phyloP scores from a whole-genome alignment of 768 basidiomycete genomes.

The Panaeolus papilionaceus region DNA sequence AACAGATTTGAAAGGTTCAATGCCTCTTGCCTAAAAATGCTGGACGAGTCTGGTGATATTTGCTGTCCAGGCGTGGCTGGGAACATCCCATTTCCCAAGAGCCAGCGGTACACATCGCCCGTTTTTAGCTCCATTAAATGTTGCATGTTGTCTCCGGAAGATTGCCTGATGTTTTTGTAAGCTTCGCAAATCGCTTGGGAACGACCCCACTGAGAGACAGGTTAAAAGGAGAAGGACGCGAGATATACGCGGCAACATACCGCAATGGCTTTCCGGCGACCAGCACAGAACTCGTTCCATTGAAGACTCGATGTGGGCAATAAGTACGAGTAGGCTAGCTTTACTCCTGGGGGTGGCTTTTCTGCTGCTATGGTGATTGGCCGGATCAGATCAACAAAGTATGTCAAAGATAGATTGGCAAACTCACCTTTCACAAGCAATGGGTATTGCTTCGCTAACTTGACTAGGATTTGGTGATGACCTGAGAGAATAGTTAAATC shows the following conservation, averaged over 20 bases:
- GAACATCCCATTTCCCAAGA: constrained; percentile 47
- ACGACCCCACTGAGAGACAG: constrained; percentile 49
- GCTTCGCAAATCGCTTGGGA: constrained; percentile 50
- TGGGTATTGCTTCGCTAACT: constrained; percentile 45
- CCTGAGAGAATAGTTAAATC: constrained; percentile 17
- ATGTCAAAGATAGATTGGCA: background rate
- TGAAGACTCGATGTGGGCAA: constrained; percentile 39
- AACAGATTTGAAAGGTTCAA: background rate
- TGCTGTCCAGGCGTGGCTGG: constrained; percentile 16
- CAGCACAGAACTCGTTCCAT: constrained; percentile 37
- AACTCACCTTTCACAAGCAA: constrained; percentile 47
- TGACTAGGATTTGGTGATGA: constrained; percentile 38
- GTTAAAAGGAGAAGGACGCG: constrained; percentile 1
- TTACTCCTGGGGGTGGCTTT: background rate
- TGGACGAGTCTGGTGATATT: background rate
- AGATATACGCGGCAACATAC: constrained; percentile 33
- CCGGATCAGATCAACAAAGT: background rate
- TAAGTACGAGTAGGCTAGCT: constrained; percentile 35
- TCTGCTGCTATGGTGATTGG: background rate
- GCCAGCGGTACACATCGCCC: constrained; percentile 54
- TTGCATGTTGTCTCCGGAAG: constrained; percentile 15
- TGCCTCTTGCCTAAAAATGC: constrained; percentile 12
- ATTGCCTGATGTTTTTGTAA: constrained; percentile 35
- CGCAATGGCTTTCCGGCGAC: constrained; percentile 59
- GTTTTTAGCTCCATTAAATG: constrained; percentile 39